These are phyloP conservation scores for Zygosaccharomyces pseudobailii DNA, from an alignment of 1,139 yeast genomes.

Conservation along the genomic window DNA sequence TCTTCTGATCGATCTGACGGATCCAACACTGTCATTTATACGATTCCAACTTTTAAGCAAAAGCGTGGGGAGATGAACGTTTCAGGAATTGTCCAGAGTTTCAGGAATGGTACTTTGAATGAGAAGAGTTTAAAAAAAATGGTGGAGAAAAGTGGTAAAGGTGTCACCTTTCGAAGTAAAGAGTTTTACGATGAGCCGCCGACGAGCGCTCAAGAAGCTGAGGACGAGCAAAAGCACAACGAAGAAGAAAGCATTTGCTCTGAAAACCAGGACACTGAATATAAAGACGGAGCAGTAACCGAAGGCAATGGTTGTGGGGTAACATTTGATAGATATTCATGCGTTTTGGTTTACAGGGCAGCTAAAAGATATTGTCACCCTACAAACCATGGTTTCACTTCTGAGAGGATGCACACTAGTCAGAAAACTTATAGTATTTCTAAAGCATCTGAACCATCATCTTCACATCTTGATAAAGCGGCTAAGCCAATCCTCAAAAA, in stretches of 20 bases:
- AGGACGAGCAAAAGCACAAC: neutral
- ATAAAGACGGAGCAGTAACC: slow-evolving; percentile 5
- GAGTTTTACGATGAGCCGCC: slow-evolving; percentile 18
- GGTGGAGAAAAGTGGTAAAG: slow-evolving; percentile 10
- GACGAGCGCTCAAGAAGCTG: neutral
- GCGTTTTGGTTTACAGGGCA: slow-evolving; percentile 24
- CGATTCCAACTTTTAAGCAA: slow-evolving; percentile 28
- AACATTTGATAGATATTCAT: slow-evolving; percentile 24
- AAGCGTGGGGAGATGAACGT: slow-evolving; percentile 15
- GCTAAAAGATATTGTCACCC: slow-evolving; percentile 8
- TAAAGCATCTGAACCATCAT: neutral
- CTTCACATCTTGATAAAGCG: neutral
- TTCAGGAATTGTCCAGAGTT: slow-evolving; percentile 17
- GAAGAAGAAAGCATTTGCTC: slow-evolving; percentile 3
- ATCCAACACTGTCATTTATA: slow-evolving; percentile 13
- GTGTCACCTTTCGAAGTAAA: slow-evolving; percentile 18
- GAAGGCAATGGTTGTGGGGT: slow-evolving; percentile 16
- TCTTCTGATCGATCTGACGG: neutral
- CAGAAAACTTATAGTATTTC: neutral
- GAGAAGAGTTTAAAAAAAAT: slow-evolving; percentile 16
- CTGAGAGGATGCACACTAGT: neutral
- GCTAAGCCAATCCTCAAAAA: slow-evolving; percentile 25
- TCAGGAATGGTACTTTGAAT: slow-evolving; percentile 19
- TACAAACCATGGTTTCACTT: neutral
- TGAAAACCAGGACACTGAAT: slow-evolving; percentile 4